phyloP scores from a whole-genome alignment of 306 rosid genomes.

The Cercis canadensis region DNA sequence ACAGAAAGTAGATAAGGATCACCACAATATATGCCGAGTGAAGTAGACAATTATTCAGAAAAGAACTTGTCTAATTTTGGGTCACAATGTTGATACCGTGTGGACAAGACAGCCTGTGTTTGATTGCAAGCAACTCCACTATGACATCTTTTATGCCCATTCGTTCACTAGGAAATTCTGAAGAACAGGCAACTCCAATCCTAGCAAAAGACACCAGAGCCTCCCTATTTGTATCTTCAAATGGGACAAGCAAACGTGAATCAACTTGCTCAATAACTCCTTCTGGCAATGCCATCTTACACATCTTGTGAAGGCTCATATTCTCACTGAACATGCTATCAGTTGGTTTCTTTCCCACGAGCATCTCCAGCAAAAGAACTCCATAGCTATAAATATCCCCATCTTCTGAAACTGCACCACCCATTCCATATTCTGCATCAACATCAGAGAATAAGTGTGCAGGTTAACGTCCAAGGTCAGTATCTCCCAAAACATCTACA shows the following conservation, averaged over 20 bases:
- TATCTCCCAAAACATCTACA: too few relatives aligned
- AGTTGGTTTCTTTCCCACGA: constrained; percentile 37
- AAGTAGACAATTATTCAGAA: too few relatives aligned
- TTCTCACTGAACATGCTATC: constrained; percentile 32
- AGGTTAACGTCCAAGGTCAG: too few relatives aligned
- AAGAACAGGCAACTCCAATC: constrained; percentile 48
- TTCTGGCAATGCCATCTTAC: constrained; percentile 25
- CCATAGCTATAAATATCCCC: constrained; percentile 35
- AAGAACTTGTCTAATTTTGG: too few relatives aligned
- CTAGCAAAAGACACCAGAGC: constrained; percentile 28
- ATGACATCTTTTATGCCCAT: constrained; percentile 34
- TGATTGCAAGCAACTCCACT: constrained; percentile 28
- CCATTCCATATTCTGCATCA: too few relatives aligned
- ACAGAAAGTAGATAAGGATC: too few relatives aligned
- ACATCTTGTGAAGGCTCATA: not conserved
- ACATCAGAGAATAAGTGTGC: too few relatives aligned
- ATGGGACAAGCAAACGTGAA: not conserved
- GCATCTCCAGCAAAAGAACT: constrained; percentile 40
- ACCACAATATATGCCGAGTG: too few relatives aligned
- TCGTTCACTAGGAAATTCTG: constrained; percentile 20
- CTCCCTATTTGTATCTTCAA: not conserved
- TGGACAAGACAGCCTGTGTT: not conserved
- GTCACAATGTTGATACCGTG: too few relatives aligned
- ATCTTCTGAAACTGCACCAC: too few relatives aligned
- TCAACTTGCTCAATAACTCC: constrained; percentile 24